Conservation (phyloP, 2,329 filamentous ascomycete species). For the Acarospora socialis region DNA sequence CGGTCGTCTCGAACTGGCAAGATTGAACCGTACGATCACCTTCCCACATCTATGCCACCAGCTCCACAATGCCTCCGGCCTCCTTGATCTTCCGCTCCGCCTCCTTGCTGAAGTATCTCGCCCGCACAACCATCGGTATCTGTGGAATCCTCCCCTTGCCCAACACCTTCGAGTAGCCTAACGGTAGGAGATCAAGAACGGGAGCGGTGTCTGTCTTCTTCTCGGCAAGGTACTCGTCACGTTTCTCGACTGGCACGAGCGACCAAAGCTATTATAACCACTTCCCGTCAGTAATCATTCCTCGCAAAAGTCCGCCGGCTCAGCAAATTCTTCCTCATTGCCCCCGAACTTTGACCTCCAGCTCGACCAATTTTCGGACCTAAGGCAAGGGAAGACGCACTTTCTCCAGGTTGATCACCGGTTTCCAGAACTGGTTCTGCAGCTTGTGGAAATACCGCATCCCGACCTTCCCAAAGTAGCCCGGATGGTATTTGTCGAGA, state of each 20-base stretch:
- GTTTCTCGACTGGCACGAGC: constrained; percentile 82
- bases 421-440: constrained; percentile 95
- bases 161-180: constrained; percentile 97
- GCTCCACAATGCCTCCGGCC: constrained; percentile 88
- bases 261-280: constrained; percentile 88
- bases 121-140: constrained; percentile 86
- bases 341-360: constrained; percentile 1
- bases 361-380: constrained; percentile 7
- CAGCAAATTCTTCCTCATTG: constrained; percentile 4
- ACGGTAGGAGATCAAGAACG: constrained; percentile 91
- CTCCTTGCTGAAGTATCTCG: constrained; percentile 87
- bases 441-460: constrained; percentile 95
- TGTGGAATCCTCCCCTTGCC: constrained; percentile 94
- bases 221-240: constrained; percentile 72
- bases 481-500: constrained; percentile 86
- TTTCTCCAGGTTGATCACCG: constrained; percentile 98
- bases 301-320: constrained; percentile 1
- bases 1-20: no score
- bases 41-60: constrained; percentile 83
- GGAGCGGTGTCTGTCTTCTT: constrained; percentile 85
- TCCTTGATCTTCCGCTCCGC: constrained; percentile 99
- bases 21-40: constrained; percentile 16
- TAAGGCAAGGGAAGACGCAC: constrained; percentile 35
- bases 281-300: no score
- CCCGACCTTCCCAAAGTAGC: constrained; percentile 98